phyloP scores from a whole-genome alignment of 805 yeast genomes.

The Yarrowia yakushimensis region DNA sequence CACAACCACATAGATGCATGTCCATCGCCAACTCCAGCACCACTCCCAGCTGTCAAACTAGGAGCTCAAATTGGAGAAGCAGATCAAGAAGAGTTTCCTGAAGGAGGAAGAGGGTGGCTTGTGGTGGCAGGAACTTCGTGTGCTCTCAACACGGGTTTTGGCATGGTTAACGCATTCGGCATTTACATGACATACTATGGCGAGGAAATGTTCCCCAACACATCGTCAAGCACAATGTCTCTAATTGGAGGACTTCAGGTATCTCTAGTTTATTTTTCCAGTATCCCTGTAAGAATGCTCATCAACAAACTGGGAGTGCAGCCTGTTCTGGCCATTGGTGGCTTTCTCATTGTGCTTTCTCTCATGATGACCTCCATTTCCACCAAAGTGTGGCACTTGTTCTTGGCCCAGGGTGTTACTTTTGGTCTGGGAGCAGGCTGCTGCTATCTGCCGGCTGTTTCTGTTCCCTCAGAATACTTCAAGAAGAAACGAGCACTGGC shows the following conservation, averaged over 20 bases:
- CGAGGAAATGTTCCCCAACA: slow-evolving; percentile 41
- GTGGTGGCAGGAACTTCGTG: slow-evolving; percentile 48
- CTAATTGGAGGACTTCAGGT: slow-evolving; percentile 55
- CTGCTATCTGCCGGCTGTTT: slow-evolving; percentile 45
- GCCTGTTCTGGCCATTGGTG: slow-evolving; percentile 43
- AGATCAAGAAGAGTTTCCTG: slow-evolving; percentile 41
- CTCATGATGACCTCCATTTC: slow-evolving; percentile 48
- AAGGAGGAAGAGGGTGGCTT: slow-evolving; percentile 53
- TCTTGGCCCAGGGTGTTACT: slow-evolving; percentile 50
- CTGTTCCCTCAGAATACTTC: slow-evolving; percentile 51
- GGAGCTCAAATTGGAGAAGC: slow-evolving; percentile 30
- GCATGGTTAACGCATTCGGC: slow-evolving; percentile 57
- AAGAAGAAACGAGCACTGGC: slow-evolving; percentile 45
- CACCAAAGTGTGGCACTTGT: slow-evolving; percentile 48
- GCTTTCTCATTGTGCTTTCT: slow-evolving; percentile 44
- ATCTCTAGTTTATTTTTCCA: slow-evolving; percentile 42
- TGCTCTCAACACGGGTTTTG: slow-evolving; percentile 51
- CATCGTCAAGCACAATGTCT: slow-evolving; percentile 47
- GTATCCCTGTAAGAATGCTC: slow-evolving; percentile 41
- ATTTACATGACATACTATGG: slow-evolving; percentile 54
- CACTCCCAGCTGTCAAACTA: neutral
- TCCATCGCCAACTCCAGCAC: neutral
- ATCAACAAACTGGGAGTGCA: slow-evolving; percentile 46
- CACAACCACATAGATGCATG: slow-evolving; percentile 6
- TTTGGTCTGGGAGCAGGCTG: slow-evolving; percentile 50